phyloP scores from a whole-genome alignment of 768 basidiomycete genomes.

The Crepidotus variabilis region DNA sequence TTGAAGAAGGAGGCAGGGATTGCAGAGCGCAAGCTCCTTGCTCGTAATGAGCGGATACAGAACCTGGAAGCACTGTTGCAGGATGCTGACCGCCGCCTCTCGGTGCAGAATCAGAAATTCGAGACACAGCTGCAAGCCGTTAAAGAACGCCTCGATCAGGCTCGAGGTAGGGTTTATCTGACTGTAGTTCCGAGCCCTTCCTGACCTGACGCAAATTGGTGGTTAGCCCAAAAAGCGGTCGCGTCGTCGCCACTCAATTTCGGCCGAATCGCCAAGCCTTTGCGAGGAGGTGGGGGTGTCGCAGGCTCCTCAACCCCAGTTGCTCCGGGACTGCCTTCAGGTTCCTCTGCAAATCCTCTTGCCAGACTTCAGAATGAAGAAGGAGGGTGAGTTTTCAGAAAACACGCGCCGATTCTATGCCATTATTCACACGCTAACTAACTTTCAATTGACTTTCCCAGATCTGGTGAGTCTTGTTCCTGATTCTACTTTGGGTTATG shows the following conservation, averaged over 20 bases:
- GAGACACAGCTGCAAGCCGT: slow-evolving; percentile 90
- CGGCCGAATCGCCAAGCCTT: slow-evolving; percentile 94
- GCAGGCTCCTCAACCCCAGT: slow-evolving; percentile 35
- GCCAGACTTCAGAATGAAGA: slow-evolving; percentile 80
- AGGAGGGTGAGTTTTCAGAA: slow-evolving; percentile 46
- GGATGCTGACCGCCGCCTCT: slow-evolving; percentile 89
- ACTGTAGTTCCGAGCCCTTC: background rate
- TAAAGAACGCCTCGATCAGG: slow-evolving; percentile 88
- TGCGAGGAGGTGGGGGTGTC: slow-evolving; percentile 87
- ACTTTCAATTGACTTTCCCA: slow-evolving; percentile 13
- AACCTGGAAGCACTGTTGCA: slow-evolving; percentile 91
- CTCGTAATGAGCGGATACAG: slow-evolving; percentile 96
- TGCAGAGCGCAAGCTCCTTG: slow-evolving; percentile 93
- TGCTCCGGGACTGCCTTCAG: slow-evolving; percentile 38
- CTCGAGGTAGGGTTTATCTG: slow-evolving; percentile 63
- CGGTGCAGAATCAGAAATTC: slow-evolving; percentile 94
- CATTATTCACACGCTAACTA: slow-evolving; percentile 9
- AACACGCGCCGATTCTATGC: slow-evolving; percentile 9
- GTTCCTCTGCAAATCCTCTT: slow-evolving; percentile 60
- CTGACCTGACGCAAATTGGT: slow-evolving; percentile 6
- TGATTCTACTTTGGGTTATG: slow-evolving; percentile 15
- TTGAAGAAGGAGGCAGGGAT: slow-evolving; percentile 97
- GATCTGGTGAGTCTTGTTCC: slow-evolving; percentile 35
- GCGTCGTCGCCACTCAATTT: slow-evolving; percentile 73
- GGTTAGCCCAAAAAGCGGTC: slow-evolving; percentile 72